These are phyloP conservation scores for Talaromyces sp. DNA, from an alignment of 2,329 filamentous ascomycete genomes.

Conservation along the genomic window DNA sequence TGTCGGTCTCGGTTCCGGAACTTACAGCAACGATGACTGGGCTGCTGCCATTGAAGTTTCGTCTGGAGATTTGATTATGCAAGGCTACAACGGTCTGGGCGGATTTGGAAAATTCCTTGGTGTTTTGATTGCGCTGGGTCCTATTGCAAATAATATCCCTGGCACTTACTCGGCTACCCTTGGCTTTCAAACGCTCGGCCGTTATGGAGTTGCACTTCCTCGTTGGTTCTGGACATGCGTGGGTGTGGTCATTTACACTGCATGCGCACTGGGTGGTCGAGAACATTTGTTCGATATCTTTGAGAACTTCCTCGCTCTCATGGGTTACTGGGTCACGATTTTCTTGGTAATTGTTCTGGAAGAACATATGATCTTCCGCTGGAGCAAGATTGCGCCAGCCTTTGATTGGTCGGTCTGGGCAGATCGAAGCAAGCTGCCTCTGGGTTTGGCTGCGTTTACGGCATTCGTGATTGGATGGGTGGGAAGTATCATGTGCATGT, in stretches of 20 bases:
- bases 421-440: slow-evolving; percentile 32
- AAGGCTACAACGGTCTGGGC: slow-evolving; percentile 24
- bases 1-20: slow-evolving; percentile 38
- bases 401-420: slow-evolving; percentile 43
- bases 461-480: slow-evolving; percentile 38
- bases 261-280: slow-evolving; percentile 42
- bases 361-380: slow-evolving; percentile 41
- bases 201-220: slow-evolving; percentile 34
- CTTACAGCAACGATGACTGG: slow-evolving; percentile 17
- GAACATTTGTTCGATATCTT: slow-evolving; percentile 43
- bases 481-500: slow-evolving; percentile 39
- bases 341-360: slow-evolving; percentile 41
- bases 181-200: slow-evolving; percentile 41
- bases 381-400: slow-evolving; percentile 18
- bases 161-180: slow-evolving; percentile 43
- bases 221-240: slow-evolving; percentile 41
- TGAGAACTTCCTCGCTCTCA: slow-evolving; percentile 42
- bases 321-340: slow-evolving; percentile 44
- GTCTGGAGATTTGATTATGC: slow-evolving; percentile 18
- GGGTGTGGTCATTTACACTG: slow-evolving; percentile 38
- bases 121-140: slow-evolving; percentile 39
- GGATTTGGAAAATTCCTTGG: slow-evolving; percentile 42
- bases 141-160: slow-evolving; percentile 43
- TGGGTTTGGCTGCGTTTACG: slow-evolving; percentile 37
- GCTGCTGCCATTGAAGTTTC: slow-evolving; percentile 36